Evolutionary conservation across 768 basidiomycete genomes (phyloP).

Genomic region (Neoboletus magnificus): DNA sequence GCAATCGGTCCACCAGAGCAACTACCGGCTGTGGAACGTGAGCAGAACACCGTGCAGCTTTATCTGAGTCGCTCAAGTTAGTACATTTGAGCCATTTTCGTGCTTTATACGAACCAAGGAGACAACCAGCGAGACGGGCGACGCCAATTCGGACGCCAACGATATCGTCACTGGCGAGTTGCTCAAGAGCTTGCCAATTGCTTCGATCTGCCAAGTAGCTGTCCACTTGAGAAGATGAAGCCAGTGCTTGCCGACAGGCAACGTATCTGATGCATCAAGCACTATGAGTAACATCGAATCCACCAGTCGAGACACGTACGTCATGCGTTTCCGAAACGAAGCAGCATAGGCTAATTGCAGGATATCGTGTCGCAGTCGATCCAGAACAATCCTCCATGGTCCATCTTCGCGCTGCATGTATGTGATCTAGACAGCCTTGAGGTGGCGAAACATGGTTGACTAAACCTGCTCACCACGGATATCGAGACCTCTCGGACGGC

Average conservation of each 20-base stretch:
- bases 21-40: slow-evolving; percentile 35
- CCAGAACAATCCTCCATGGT: slow-evolving; percentile 33
- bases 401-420: slow-evolving; percentile 41
- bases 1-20: slow-evolving; percentile 45
- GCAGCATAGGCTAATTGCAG: slow-evolving; percentile 43
- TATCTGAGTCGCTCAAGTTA: slow-evolving; percentile 14
- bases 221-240: slow-evolving; percentile 32
- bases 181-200: slow-evolving; percentile 49
- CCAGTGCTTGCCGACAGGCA: slow-evolving; percentile 65
- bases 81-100: background rate
- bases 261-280: slow-evolving; percentile 53
- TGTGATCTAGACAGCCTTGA: slow-evolving; percentile 42
- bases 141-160: slow-evolving; percentile 84
- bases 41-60: slow-evolving; percentile 7
- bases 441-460: slow-evolving; percentile 5
- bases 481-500: slow-evolving; percentile 80
- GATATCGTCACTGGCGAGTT: slow-evolving; percentile 62
- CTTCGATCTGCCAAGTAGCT: slow-evolving; percentile 41
- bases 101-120: slow-evolving; percentile 47
- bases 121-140: slow-evolving; percentile 62
- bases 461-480: slow-evolving; percentile 47
- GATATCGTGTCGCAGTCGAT: slow-evolving; percentile 41
- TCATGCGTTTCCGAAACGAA: slow-evolving; percentile 62
- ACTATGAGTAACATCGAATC: slow-evolving; percentile 12
- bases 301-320: slow-evolving; percentile 44